Base-by-base conservation (phyloP, 2,329 filamentous ascomycete species). In the Ophiostoma tasmaniense region DNA sequence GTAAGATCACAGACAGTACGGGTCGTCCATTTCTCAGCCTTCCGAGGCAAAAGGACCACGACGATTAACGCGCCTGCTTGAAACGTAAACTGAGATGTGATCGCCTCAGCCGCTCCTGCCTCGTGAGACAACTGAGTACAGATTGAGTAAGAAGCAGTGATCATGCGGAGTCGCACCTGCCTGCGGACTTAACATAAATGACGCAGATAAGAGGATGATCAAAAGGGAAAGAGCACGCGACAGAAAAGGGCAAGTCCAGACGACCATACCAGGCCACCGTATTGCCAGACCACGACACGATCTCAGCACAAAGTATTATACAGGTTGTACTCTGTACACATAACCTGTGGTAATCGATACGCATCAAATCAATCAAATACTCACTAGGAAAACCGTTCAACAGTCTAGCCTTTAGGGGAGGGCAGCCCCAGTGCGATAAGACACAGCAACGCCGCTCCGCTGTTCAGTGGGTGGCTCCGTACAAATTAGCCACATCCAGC, bases 401-500 rank as follows among this genome's bases (percentile, higher is more conserved):
- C 30, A 33, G 22, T 61, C 55, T 61, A 55, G 55, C 55, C 50
- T 55, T 17, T 61, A 20, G 52, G 22, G 22, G 25, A 30, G 52
- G 10, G 52, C 52, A 7, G 13, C 55, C 13, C 25, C 25, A 61
- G 55, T 33, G 25, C 61, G 61, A 64, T 64, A 64, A 64, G 61
- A 28, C 50, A 55, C 10, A 28, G n/a, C 50, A 25, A n/a, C 33
- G 28, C 28, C 35, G 22, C 67, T 33, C 22, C 30, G 25, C 22
- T 64, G 33, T n/a, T 7, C 64, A 45, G 64, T 45, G 37, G 64
- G 45, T 22, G 33, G 37, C 61, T 37, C 22, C 45, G 68, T 61
- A 67, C 66, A 59, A 61, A 59, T 67, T 70, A 67, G 55, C 68
- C 66, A 37, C 45, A 61, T 70, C n/a, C 45, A 64, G 68, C 33